Base-by-base conservation (phyloP, 345 rosid species). In the Eucalyptus regnans region DNA sequence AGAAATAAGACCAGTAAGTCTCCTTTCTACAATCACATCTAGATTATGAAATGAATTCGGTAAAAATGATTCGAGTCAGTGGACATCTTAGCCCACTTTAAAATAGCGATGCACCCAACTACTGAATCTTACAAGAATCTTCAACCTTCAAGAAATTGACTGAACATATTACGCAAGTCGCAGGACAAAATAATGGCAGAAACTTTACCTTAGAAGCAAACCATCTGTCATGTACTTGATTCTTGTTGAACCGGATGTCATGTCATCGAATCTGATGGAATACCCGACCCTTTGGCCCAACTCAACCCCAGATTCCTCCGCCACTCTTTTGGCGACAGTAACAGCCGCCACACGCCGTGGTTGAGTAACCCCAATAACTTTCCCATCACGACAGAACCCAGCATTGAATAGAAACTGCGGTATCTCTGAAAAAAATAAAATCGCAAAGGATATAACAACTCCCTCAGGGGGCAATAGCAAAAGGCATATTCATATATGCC, bases 151-250 rank as follows among this genome's bases (percentile, higher is more conserved):
- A 9, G 27, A 18, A 76, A 37, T 23, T 76, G 27, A 41, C 27
- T 37, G 27, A 76, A 76, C 48, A 20, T 37, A 76, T 20, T 37
- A 10, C 8, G 2, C 83, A 76, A 37, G 25, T 37, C 27, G 10
- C 43, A 31, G 23, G 87, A 33, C 12, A 23, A 50, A 37, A 31
- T 33, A 50, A 54, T n/a, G 20, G 23, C 62, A 79, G 84, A 81
- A 87, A 27, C 33, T 29, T 91, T 91, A 97, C 99, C 98, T 95
- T 50, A 96, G 91, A 71, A 97, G 93, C 86, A 96, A 91, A 44
- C 98, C 99, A 93, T 97, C 99, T 3, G 99, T 97, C 98, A 96
- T 94, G 93, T 96, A 97, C 93, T 96, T 96, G 60, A 97, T 93
- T 93, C 95, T 95, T 2, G 99, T 96, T 15, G 92, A 90, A 84